Base-by-base conservation (phyloP, 768 basidiomycete species). In the Naganishia vaughanmartiniae region DNA sequence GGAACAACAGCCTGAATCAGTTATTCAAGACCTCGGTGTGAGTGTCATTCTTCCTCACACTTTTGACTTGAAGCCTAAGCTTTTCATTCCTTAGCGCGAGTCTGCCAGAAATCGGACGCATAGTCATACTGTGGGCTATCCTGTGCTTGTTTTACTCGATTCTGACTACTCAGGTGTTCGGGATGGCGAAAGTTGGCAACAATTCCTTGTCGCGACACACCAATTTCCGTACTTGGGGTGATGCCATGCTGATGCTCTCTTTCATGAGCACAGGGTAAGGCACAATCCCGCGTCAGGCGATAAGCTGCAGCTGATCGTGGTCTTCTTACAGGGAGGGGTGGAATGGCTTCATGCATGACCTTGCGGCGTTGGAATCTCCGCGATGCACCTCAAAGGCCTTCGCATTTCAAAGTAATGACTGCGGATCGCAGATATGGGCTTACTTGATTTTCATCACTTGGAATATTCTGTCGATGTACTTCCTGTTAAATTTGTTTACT, bases 331-430 rank as follows among this genome's bases (percentile, higher is more conserved):
- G 93, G 11, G 94, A 97, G 80, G 92, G 89, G 0, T 98, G 95
- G 95, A 97, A 97, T 78, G 88, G 89, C 75, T 96, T 89, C 79
- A 97, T 97, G 95, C 94, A 97, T 78, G 91, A 97, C 82, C 95
- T 88, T 91, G 84, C 90, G 42, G 42, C 42, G 17, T 73, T 90
- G 31, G 84, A 85, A 0, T 90, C 90, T 75, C 93, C 93, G 30
- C 87, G 88, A 17, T 96, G 94, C 80, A 93, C 90, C 0, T 86
- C 87, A 69, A 81, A 84, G 1, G 65, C 70, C 10, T 76, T 82
- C 11, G 83, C 85, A 65, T 80, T 84, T 3, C 86, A 90, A 53
- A 89, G 90, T 7, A 69, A 51, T 0, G 95, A 98, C 79, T 98
- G 95, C 74, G 94, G 95, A 21, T 93, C 90, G 75, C 81, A 85